These are phyloP conservation scores for Ceratocystiopsis sp. DNA, from an alignment of 2,329 filamentous ascomycete species.

Conservation along the genomic window DNA sequence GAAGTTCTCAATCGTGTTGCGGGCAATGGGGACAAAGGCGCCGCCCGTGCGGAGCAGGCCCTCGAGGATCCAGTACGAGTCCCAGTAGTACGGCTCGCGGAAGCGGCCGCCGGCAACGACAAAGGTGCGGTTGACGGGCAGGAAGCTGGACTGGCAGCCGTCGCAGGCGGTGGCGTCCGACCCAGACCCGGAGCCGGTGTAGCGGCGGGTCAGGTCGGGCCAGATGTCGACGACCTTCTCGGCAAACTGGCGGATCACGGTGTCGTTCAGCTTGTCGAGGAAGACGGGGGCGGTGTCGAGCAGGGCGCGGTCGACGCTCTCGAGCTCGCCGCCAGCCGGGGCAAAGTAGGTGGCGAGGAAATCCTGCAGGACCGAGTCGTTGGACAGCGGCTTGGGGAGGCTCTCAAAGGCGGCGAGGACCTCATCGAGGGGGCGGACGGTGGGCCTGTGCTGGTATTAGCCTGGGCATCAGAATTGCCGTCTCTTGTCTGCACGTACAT, in stretches of 20 bases:
- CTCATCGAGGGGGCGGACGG: constrained; percentile 38
- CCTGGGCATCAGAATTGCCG: not conserved
- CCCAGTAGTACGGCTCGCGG: constrained; percentile 56
- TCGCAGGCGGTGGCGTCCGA: constrained; percentile 25
- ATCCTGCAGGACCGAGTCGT: constrained; percentile 42
- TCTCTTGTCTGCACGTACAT: constrained; percentile 27
- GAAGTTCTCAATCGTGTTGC: constrained; percentile 55
- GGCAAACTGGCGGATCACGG: constrained; percentile 42
- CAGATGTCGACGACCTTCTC: constrained; percentile 50
- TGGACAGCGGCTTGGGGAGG: constrained; percentile 41
- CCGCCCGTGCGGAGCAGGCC: constrained; percentile 48
- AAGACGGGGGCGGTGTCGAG: constrained; percentile 41
- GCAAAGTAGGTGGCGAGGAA: constrained; percentile 49
- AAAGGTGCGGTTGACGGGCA: constrained; percentile 49
- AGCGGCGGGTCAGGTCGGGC: constrained; percentile 47
- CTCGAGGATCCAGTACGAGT: constrained; percentile 52
- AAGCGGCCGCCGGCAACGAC: constrained; percentile 58
- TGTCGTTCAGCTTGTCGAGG: constrained; percentile 36
- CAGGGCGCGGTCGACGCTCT: constrained; percentile 30
- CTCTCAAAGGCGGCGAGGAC: constrained; percentile 44
- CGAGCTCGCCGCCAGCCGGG: constrained; percentile 44
- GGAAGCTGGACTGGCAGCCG: constrained; percentile 46
- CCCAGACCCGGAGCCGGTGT: constrained; percentile 23
- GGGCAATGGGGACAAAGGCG: constrained; percentile 43
- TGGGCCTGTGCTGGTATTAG: constrained; percentile 29